phyloP scores from a whole-genome alignment of 179 eudicot species.

The Beta corolliflora region DNA sequence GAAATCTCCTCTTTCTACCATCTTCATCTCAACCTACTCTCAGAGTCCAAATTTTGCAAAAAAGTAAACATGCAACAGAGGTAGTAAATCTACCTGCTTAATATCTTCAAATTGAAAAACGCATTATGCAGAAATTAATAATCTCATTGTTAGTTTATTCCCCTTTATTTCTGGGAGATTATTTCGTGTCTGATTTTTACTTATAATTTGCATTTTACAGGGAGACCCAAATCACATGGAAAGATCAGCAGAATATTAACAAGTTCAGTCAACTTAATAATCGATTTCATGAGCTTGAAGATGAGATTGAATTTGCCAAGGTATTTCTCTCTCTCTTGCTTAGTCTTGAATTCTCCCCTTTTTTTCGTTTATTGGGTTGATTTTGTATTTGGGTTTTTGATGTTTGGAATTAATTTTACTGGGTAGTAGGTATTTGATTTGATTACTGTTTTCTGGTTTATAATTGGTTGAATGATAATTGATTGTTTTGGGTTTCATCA shows the following conservation, averaged over 20 bases:
- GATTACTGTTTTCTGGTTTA: not conserved
- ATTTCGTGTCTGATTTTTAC: too few relatives aligned
- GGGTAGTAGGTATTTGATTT: constrained; percentile 8
- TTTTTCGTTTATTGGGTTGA: constrained; percentile 1
- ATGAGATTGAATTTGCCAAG: constrained; percentile 83
- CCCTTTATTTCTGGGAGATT: too few relatives aligned
- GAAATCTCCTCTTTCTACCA: too few relatives aligned
- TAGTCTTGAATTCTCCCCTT: not conserved
- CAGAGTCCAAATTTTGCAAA: too few relatives aligned
- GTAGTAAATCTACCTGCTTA: too few relatives aligned
- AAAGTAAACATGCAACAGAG: too few relatives aligned
- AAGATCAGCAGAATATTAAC: constrained; percentile 96
- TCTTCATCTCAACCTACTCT: too few relatives aligned
- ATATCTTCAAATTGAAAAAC: too few relatives aligned
- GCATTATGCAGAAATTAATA: too few relatives aligned
- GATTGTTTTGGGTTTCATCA: not conserved
- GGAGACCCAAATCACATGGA: constrained; percentile 93
- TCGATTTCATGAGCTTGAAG: constrained; percentile 78
- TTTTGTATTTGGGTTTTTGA: constrained; percentile 5
- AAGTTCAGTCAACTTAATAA: constrained; percentile 87
- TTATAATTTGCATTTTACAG: constrained; percentile 27
- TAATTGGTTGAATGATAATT: not conserved
- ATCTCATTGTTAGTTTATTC: too few relatives aligned
- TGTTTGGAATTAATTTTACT: constrained; percentile 8
- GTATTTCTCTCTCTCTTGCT: constrained; percentile 26